phyloP scores from a whole-genome alignment of 352 stramenopile species.

The Globisporangium canariense region DNA sequence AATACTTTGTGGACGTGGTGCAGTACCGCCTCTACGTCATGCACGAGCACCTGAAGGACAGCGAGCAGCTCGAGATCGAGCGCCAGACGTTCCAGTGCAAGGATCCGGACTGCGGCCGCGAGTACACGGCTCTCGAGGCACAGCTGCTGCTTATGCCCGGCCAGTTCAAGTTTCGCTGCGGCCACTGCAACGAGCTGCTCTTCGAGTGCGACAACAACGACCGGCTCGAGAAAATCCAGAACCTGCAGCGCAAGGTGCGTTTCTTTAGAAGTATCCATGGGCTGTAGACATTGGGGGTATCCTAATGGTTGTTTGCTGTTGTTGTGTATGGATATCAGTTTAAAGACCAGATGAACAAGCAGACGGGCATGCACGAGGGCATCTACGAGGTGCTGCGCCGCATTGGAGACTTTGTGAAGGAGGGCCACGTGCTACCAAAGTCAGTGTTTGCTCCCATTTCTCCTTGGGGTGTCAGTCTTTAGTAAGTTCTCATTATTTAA shows the following conservation, averaged over 20 bases:
- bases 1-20: slow-evolving; percentile 89
- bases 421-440: slow-evolving; percentile 66
- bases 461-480: not conserved
- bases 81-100: slow-evolving; percentile 86
- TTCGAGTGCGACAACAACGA: slow-evolving; percentile 89
- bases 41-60: slow-evolving; percentile 84
- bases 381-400: slow-evolving; percentile 81
- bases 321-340: slow-evolving; percentile 35
- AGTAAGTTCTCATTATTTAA: not conserved
- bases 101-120: slow-evolving; percentile 76
- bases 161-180: slow-evolving; percentile 82
- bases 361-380: slow-evolving; percentile 77
- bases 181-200: slow-evolving; percentile 83
- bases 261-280: not conserved
- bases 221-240: slow-evolving; percentile 64
- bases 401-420: slow-evolving; percentile 79
- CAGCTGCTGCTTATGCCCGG: slow-evolving; percentile 80
- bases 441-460: slow-evolving; percentile 14
- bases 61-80: slow-evolving; percentile 84
- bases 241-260: slow-evolving; percentile 68
- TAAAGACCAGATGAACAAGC: slow-evolving; percentile 88
- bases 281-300: not conserved
- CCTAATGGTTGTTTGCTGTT: not conserved
- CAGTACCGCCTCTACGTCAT: slow-evolving; percentile 87
- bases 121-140: slow-evolving; percentile 85